These are phyloP conservation scores for Astrephomene gubernaculifera DNA, from an alignment of 139 green algal genomes.

Conservation along the genomic window DNA sequence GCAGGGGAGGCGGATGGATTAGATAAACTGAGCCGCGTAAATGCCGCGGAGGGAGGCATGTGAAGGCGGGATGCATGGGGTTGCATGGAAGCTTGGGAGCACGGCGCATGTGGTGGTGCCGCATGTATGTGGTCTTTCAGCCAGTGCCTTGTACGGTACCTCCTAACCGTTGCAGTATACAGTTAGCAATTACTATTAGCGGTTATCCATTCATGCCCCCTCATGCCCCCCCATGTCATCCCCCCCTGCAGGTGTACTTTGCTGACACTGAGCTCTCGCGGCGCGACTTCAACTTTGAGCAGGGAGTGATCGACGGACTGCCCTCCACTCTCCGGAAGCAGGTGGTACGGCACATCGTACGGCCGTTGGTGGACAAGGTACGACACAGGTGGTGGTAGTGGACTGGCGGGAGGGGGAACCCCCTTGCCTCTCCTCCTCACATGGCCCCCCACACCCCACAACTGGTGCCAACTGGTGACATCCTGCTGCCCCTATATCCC, in stretches of 20 bases:
- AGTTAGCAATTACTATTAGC: no score
- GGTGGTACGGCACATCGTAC: constrained; percentile 4
- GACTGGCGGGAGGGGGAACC: not conserved
- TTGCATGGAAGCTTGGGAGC: no score
- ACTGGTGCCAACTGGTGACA: not conserved
- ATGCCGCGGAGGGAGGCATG: no score
- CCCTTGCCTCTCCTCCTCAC: not conserved
- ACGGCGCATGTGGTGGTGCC: no score
- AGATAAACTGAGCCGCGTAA: no score
- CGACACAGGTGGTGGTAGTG: not conserved
- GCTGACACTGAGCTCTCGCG: not conserved
- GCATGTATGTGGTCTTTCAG: no score
- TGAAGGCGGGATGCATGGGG: no score
- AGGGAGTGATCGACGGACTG: constrained; percentile 10
- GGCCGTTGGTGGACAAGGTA: constrained; percentile 18
- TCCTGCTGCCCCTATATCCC: not conserved
- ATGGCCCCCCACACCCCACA: not conserved
- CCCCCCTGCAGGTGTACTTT: constrained; percentile 14
- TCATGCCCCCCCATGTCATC: not conserved
- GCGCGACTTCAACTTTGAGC: constrained; percentile 13
- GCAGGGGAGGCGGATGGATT: not conserved
- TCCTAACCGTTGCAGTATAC: no score
- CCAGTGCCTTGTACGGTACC: no score
- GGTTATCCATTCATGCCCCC: no score
- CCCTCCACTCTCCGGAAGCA: not conserved